Evolutionary conservation across 2,329 filamentous ascomycete species (phyloP), one percentile per base, ranked within the genome.

Genomic region (Colletotrichum paranaense): DNA sequence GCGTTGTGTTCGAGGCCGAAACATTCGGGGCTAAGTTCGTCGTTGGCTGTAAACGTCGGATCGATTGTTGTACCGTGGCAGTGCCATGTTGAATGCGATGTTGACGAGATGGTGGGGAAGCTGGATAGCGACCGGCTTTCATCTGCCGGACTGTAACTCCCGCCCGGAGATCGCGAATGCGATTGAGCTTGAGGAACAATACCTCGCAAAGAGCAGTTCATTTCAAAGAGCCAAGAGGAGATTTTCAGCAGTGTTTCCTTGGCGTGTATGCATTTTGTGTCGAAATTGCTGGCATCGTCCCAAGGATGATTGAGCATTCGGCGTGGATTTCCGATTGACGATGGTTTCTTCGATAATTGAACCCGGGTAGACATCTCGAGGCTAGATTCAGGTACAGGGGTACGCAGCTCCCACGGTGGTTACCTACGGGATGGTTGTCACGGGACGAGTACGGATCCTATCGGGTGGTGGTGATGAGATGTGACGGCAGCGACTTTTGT

Each of bases 401-500:
- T 22, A 19, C 24, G 14, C 30, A 53, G 42, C 66, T 70, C 70
- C 55, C 66, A 53, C 64, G 26, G 49, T 70, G 32, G 46, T 9
- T 12, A 56, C 11, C 12, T 16, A 56, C 16, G 67, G 35, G 66
- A 24, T 65, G 38, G 60, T n/a, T 60, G 59, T 73, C 70, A 73
- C 32, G 53, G 66, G 67, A 60, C 60, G 35, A 55, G 32, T 42
- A 19, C 55, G 65, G 55, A 72, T 53, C 16, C 24, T 32, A 60
- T 69, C 53, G 55, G 19, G 22, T 22, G n/a, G 42, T 64, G 59
- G 22, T 28, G n/a, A 32, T 64, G 59, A 72, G 66, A 73, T 62
- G 67, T 62, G 60, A 65, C n/a, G 22, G 55, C 46, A 56, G 63
- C 56, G 60, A 66, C 46, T 65, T 65, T 70, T 30, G 38, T 69